Base-by-base conservation (phyloP, 306 rosid genomes). In the Elaeagnus macrophylla region DNA sequence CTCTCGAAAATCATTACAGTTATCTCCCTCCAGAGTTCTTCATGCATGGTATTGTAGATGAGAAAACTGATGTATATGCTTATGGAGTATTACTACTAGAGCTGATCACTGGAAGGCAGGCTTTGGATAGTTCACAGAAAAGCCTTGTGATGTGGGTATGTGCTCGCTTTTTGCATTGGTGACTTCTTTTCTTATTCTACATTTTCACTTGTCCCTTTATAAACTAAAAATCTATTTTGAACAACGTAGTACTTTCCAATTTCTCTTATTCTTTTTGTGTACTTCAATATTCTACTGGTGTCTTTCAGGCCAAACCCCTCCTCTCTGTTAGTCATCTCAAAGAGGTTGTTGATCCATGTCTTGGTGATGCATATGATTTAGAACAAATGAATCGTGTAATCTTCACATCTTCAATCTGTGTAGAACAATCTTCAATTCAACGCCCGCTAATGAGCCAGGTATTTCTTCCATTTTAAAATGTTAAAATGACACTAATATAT, bases 21-120 rank as follows among this genome's bases (percentile, higher is more conserved):
- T 93, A 93, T 67, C 96, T 93, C 77, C 99, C 99, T 69, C 99
- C 99, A 2, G 99, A 93, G 79, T 87, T 80, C 79, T 87, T 93
- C 86, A 82, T 93, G 99, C 95, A 93, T 51, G 99, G 99, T 6
- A 82, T 93, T 65, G 96, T 87, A 41, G 96, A 93, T 64, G 99
- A 93, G 70, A 93, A 93, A 67, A 93, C 99, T 19, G 99, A 93
- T 60, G 95, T 93, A 38, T 93, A 70, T 64, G 95, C 99, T 49
- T 88, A 78, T 51, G 99, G 99, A 42, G 99, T 93, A 37, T 76
- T 93, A 66, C 53, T 93, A 49, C 68, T 93, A 71, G 99, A 93
- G 71, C 88, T 93, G 41, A 82, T 93, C 54, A 87, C 95, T 2
- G 99, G 99, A 9, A 57, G 88, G 37, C 95, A 74, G 74, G 96